Conservation (phyloP, 148 eudicot genomes). For the Camellia lanceoleosa region DNA sequence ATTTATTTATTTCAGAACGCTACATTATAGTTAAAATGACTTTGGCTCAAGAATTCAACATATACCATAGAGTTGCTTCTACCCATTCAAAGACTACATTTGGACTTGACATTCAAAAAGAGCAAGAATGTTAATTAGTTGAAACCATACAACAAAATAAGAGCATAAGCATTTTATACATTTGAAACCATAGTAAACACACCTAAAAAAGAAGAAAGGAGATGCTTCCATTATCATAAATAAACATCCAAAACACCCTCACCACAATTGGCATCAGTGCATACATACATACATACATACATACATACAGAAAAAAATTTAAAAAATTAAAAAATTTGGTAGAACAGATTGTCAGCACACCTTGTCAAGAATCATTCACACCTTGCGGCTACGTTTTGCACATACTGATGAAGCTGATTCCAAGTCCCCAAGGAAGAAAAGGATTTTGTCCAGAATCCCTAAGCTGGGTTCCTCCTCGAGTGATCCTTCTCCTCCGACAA, state of each 20-base stretch:
- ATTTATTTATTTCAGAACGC: background rate
- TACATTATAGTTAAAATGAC: background rate
- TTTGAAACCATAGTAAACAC: no score
- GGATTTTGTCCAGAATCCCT: slow-evolving; percentile 63
- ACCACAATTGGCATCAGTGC: background rate
- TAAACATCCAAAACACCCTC: background rate
- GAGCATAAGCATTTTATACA: background rate
- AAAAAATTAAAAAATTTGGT: background rate
- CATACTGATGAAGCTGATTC: slow-evolving; percentile 60
- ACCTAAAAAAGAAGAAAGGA: background rate
- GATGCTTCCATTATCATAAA: background rate
- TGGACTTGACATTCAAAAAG: background rate
- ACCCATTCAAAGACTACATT: background rate
- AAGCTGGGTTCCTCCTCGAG: slow-evolving; percentile 23
- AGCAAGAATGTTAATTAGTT: background rate
- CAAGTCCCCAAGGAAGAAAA: slow-evolving; percentile 83
- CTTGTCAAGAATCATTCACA: slow-evolving; percentile 12
- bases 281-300: background rate
- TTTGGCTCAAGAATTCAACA: background rate
- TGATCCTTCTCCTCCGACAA: slow-evolving; percentile 20
- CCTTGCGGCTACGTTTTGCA: slow-evolving; percentile 56
- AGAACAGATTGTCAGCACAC: background rate
- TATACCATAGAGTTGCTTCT: no score
- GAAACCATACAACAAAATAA: no score
- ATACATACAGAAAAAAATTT: background rate